Percentiles rank a stretch among this genome's conserved stretches.
phyloP scores from a whole-genome alignment of 306 rosid species.

The Glycine soja region DNA sequence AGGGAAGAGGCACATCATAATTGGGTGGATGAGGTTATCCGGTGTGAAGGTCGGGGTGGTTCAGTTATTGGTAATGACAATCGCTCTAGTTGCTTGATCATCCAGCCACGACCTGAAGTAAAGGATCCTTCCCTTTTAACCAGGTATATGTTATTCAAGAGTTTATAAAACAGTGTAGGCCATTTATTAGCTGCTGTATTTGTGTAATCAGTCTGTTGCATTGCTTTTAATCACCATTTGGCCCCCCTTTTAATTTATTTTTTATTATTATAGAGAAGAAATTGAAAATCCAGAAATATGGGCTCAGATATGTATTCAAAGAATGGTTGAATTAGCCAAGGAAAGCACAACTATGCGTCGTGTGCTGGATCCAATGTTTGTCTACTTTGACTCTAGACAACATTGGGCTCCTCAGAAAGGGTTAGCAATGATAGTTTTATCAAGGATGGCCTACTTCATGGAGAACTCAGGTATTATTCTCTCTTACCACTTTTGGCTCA shows the following conservation, averaged over 20 bases:
- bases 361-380: slow-evolving; percentile 88
- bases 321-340: slow-evolving; percentile 88
- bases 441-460: slow-evolving; percentile 77
- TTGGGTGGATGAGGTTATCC: slow-evolving; percentile 94
- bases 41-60: slow-evolving; percentile 80
- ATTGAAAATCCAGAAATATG: slow-evolving; percentile 82
- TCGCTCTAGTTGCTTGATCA: slow-evolving; percentile 58
- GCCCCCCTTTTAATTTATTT: slow-evolving; percentile 6
- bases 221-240: slow-evolving; percentile 1
- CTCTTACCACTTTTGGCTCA: slow-evolving; percentile 20
- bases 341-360: slow-evolving; percentile 95
- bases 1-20: slow-evolving; percentile 75
- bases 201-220: neutral
- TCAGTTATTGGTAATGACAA: slow-evolving; percentile 55
- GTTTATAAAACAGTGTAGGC: neutral
- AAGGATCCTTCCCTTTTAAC: slow-evolving; percentile 79
- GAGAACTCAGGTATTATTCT: slow-evolving; percentile 67
- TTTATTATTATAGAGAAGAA: slow-evolving; percentile 72
- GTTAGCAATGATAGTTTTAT: slow-evolving; percentile 80
- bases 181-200: slow-evolving; percentile 1
- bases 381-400: slow-evolving; percentile 79
- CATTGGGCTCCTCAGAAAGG: slow-evolving; percentile 84
- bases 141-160: slow-evolving; percentile 58
- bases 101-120: slow-evolving; percentile 73
- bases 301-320: slow-evolving; percentile 92